Conservation (phyloP, 306 rosid genomes). For the Cucumis melo region DNA sequence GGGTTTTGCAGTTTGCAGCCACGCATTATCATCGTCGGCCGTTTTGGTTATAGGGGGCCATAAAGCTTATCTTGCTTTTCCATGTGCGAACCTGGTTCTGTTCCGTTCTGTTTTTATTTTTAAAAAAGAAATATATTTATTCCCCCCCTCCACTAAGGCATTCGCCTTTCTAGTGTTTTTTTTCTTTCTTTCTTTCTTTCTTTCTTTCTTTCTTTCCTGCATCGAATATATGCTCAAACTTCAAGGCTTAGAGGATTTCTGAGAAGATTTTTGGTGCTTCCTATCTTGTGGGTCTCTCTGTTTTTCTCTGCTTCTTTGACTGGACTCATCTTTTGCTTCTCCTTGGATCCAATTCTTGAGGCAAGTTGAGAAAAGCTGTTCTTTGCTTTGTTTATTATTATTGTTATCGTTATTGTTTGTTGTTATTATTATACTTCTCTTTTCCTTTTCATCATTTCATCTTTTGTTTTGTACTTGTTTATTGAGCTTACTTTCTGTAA, state of each 20-base stretch:
- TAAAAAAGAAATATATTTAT: not conserved
- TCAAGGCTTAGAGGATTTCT: constrained; percentile 16
- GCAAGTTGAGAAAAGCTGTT: constrained; percentile 24
- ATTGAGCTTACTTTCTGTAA: constrained; percentile 21
- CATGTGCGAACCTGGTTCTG: constrained; percentile 47
- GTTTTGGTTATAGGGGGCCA: constrained; percentile 15
- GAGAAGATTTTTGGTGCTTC: not conserved
- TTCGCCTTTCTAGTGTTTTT: constrained; percentile 17
- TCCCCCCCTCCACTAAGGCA: not conserved
- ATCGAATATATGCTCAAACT: constrained; percentile 21
- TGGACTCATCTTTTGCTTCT: constrained; percentile 17
- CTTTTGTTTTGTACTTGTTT: constrained; percentile 12
- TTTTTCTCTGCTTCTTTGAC: constrained; percentile 17
- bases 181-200: too few species aligned
- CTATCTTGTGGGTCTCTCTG: not conserved
- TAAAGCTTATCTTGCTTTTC: constrained; percentile 23
- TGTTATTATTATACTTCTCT: not conserved
- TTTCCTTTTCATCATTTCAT: not conserved
- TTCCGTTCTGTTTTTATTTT: constrained; percentile 2
- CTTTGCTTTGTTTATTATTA: constrained; percentile 11
- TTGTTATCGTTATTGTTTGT: too few species aligned
- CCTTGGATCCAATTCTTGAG: constrained; percentile 54
- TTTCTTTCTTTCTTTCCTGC: constrained; percentile 4
- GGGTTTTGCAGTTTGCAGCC: constrained; percentile 13
- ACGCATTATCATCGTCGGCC: constrained; percentile 22